Evolutionary conservation across 257 asterid genomes (phyloP).

Genomic region (Solanum megistacrolobum): DNA sequence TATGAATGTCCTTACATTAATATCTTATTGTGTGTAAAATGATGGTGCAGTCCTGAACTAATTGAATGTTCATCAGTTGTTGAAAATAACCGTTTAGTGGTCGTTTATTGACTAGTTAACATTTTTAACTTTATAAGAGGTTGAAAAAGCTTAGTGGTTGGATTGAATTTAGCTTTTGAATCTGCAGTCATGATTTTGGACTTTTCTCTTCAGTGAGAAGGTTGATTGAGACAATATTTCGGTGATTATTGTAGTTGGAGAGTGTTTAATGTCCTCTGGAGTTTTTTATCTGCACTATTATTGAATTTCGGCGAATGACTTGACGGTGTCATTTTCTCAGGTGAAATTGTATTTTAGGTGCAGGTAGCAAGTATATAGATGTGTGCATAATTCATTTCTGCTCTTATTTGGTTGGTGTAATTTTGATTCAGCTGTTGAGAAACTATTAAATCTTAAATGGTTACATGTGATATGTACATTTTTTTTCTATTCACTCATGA

Average conservation of each 20-base stretch:
- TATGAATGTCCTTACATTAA: neutral
- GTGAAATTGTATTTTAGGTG: neutral
- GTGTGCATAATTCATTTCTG: neutral
- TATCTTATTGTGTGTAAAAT: neutral
- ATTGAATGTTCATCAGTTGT: neutral
- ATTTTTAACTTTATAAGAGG: neutral
- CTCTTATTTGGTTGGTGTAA: neutral
- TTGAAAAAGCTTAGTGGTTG: neutral
- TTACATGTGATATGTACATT: neutral
- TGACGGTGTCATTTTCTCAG: neutral
- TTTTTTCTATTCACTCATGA: neutral
- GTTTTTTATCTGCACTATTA: neutral
- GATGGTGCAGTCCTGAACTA: neutral
- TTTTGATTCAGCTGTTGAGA: neutral
- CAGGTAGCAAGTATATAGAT: neutral
- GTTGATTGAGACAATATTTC: neutral
- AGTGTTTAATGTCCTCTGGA: neutral
- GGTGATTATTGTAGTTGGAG: neutral
- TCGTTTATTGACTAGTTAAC: neutral
- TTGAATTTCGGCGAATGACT: neutral
- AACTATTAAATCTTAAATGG: neutral
- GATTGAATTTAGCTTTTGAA: neutral
- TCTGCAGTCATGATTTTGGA: neutral
- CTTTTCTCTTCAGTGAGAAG: neutral
- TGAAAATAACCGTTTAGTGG: neutral